Conservation (phyloP, 2,329 filamentous ascomycete genomes). For the Verticillium klebahnii region DNA sequence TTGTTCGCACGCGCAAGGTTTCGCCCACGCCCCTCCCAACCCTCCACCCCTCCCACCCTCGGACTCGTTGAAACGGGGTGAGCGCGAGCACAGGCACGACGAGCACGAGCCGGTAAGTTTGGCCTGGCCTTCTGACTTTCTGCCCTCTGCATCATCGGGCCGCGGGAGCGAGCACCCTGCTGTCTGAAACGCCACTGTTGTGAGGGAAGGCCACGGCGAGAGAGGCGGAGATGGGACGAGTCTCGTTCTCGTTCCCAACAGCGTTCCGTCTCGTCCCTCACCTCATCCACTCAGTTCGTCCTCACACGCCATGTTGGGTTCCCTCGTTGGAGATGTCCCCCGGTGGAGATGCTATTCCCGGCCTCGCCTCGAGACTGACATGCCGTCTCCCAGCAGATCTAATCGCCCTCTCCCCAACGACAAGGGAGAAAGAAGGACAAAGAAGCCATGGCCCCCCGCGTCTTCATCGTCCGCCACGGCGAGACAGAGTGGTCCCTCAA, state of each 20-base stretch:
- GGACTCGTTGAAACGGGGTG: background rate
- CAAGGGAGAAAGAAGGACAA: no score
- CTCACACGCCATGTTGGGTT: background rate
- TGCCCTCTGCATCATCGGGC: background rate
- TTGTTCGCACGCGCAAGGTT: background rate
- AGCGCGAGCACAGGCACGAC: background rate
- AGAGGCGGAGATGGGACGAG: background rate
- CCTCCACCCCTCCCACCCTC: background rate
- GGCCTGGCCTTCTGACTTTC: background rate
- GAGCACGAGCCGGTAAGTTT: background rate
- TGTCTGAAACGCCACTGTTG: no score
- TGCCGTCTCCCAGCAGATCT: background rate
- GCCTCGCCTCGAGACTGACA: background rate
- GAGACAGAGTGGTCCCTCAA: conserved; percentile 94
- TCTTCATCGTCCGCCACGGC: conserved; percentile 83
- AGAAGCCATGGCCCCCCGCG: conserved; percentile 51
- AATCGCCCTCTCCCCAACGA: no score
- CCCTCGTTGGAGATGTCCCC: background rate
- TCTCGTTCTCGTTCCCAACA: background rate
- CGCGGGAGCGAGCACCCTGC: background rate
- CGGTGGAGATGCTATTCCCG: background rate
- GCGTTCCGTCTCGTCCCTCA: background rate
- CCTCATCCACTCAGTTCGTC: background rate
- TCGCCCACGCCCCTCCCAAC: background rate
- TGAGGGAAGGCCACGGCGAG: no score